A percentile compares a stretch with the other conserved stretches of the same genome.
These are phyloP conservation scores for Apiotrichum gracile DNA, from an alignment of 1,284 basidiomycete species.

Conservation along the genomic window DNA sequence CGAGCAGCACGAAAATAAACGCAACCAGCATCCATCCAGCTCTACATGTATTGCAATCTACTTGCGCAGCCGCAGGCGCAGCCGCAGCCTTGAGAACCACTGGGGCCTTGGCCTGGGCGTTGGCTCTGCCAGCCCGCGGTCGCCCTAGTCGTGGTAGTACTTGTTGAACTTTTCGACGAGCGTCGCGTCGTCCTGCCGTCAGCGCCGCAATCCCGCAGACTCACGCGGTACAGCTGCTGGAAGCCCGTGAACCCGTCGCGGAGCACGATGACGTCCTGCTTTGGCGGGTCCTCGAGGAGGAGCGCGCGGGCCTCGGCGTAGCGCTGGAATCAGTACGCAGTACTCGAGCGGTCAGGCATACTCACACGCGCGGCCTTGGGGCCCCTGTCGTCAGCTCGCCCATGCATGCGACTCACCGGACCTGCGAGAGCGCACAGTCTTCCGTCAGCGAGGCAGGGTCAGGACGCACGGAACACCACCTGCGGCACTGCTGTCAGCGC, in stretches of 20 bases:
- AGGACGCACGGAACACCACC: slow-evolving; percentile 43
- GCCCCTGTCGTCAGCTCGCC: slow-evolving; percentile 25
- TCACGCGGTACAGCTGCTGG: slow-evolving; percentile 41
- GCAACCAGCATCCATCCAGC: no score
- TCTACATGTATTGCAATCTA: no score
- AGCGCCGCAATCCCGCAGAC: slow-evolving; percentile 2
- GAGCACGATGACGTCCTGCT: slow-evolving; percentile 44
- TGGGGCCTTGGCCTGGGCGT: no score
- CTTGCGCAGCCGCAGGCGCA: no score
- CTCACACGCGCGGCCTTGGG: slow-evolving; percentile 45
- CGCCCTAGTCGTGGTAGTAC: slow-evolving; percentile 35
- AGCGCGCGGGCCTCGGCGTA: slow-evolving; percentile 40
- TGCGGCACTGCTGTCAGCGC: slow-evolving; percentile 30
- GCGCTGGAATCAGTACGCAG: slow-evolving; percentile 23
- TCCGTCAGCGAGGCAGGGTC: background rate
- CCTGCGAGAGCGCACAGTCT: slow-evolving; percentile 47
- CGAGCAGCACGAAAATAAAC: no score
- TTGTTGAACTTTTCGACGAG: slow-evolving; percentile 48
- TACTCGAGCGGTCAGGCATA: background rate
- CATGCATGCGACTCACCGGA: slow-evolving; percentile 23
- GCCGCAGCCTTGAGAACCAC: no score
- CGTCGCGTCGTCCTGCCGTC: slow-evolving; percentile 38
- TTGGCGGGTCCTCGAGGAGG: slow-evolving; percentile 17
- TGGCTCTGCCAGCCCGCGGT: no score
- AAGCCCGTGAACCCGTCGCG: slow-evolving; percentile 46